Base-by-base conservation (phyloP, 2,329 filamentous ascomycete species). In the Xylariaceae sp. region DNA sequence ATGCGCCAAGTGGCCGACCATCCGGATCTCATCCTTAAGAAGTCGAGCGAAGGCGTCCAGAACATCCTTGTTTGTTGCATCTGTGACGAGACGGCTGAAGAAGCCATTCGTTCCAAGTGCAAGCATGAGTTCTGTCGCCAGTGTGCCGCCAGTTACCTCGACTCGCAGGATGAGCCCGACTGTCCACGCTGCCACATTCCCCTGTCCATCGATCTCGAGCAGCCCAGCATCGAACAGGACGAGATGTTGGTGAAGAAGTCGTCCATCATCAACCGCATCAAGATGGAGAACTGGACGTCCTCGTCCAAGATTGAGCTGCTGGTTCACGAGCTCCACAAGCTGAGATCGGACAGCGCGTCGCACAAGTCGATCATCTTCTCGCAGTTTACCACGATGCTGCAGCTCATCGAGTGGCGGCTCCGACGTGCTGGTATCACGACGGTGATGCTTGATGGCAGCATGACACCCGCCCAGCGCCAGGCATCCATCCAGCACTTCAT, bases 1-100 rank as follows among this genome's bases (percentile, higher is more conserved):
- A 97, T 98, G 90, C 84, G 92, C 39, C 92, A 98, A 66, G 87
- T 96, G 17, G 88, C 92, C 6, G 92, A 98, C 51, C 92, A 98
- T 59, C 92, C 92, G 0, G 92, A 98, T 64, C 66, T 98, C 24
- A 85, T 98, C 34, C 66, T 97, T 46, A 94, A 90, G 68, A 96
- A 92, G 66, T 78, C 90, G 46, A 76, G 75, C 3, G 81, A 88
- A 51, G 86, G 85, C 37, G 89, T 89, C 2, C 88, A 95, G 62
- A 96, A 97, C 48, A 73, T 95, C 9, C 69, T 95, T 24, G 81
- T 95, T 29, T 97, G 90, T 65, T 86, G 86, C 62, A 92, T 98
- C 53, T 98, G 92, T 60, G 92, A 98, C 58, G 92, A 97, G 61
- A 83, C 89, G 17, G 88, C 92, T 6, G 92, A 98, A 62, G 90